phyloP scores from a whole-genome alignment of 2,329 filamentous ascomycete species.

The Aphanocladium album region DNA sequence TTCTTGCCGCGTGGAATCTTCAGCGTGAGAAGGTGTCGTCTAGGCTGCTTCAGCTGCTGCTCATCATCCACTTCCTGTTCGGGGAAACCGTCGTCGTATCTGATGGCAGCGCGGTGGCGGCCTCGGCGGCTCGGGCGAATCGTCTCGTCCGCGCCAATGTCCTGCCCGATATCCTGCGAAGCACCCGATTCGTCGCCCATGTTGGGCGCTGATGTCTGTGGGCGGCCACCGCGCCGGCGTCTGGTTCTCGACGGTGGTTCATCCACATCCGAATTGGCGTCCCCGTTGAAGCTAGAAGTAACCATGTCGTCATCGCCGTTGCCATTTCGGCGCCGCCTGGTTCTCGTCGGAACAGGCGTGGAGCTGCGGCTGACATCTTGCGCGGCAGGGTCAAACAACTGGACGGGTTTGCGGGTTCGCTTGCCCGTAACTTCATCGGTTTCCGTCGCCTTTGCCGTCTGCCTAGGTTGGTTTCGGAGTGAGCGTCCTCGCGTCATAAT shows the following conservation, averaged over 20 bases:
- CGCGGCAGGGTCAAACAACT: slow-evolving; percentile 45
- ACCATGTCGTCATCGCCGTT: slow-evolving; percentile 25
- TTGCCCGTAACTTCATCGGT: slow-evolving; percentile 48
- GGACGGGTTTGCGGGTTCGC: slow-evolving; percentile 47
- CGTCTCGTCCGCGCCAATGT: slow-evolving; percentile 16
- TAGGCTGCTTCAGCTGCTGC: slow-evolving; percentile 23
- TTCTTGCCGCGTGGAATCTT: slow-evolving; percentile 39
- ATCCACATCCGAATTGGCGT: slow-evolving; percentile 28
- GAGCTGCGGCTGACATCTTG: slow-evolving; percentile 47
- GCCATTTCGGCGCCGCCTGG: slow-evolving; percentile 28
- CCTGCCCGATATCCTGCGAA: slow-evolving; percentile 21
- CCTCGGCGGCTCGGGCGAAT: slow-evolving; percentile 17
- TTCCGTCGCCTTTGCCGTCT: slow-evolving; percentile 55
- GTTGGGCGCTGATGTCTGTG: slow-evolving; percentile 18
- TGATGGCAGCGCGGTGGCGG: slow-evolving; percentile 7
- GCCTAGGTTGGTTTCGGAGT: slow-evolving; percentile 52
- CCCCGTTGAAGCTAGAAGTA: slow-evolving; percentile 30
- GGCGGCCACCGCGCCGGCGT: slow-evolving; percentile 7
- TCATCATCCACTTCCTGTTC: slow-evolving; percentile 18
- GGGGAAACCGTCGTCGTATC: slow-evolving; percentile 9
- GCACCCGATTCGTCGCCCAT: slow-evolving; percentile 23
- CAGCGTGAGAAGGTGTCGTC: slow-evolving; percentile 30
- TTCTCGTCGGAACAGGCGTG: slow-evolving; percentile 38
- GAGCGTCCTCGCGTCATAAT: slow-evolving; percentile 48
- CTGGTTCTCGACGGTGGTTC: slow-evolving; percentile 15